phyloP scores from a whole-genome alignment of 192 early-diverging fungal species.

The Anaeromyces robustus region DNA sequence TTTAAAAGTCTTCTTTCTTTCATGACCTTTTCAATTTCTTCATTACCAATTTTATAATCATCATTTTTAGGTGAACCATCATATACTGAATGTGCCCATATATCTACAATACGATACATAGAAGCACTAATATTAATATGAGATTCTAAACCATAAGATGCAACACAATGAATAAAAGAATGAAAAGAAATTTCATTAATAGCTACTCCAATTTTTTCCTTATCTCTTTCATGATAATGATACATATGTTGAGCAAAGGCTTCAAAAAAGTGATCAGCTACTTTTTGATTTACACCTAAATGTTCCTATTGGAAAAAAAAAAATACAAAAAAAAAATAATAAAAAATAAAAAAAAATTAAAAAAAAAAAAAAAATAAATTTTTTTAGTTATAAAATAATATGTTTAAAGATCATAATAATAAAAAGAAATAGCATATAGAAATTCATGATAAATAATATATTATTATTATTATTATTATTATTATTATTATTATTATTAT shows the following conservation, averaged over 20 bases:
- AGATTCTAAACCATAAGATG: neutral
- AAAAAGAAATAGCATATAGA: too few species aligned
- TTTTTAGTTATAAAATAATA: too few species aligned
- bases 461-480: too few species aligned
- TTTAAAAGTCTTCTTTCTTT: neutral
- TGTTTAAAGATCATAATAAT: too few species aligned
- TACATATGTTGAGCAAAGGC: neutral
- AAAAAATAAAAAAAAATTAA: neutral
- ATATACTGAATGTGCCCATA: neutral
- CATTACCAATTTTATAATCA: neutral
- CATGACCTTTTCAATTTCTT: neutral
- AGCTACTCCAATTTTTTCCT: neutral
- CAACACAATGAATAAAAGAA: neutral
- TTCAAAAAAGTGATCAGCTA: neutral
- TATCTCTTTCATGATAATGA: neutral
- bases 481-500: too few species aligned
- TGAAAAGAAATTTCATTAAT: neutral
- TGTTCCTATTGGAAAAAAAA: neutral
- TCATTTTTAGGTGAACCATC: neutral
- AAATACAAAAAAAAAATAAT: neutral
- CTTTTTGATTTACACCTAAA: neutral
- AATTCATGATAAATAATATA: too few species aligned
- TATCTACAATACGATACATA: neutral
- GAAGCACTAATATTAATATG: neutral
- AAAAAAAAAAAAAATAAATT: too few species aligned